Base-by-base conservation (phyloP, 768 basidiomycete genomes). In the Collybia sordida region DNA sequence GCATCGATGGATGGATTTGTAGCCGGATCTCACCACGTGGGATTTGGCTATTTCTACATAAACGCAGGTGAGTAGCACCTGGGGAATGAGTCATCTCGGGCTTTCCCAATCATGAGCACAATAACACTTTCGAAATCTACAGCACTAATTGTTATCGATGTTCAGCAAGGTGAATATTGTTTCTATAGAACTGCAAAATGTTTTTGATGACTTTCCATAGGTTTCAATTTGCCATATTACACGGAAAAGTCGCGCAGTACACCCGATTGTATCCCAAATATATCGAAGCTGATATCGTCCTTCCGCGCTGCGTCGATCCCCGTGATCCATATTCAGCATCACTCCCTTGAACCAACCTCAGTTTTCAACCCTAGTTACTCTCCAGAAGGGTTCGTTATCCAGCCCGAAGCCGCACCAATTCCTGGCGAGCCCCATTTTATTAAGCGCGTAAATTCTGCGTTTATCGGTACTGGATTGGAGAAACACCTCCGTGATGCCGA, bases 391-490 rank as follows among this genome's bases (percentile, higher is more conserved):
- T 54, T 52, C 36, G 45, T 35, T 11, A 46, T 54, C 21, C 27
- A 42, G 6, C 54, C 56, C 6, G 49, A 52, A 36, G 58, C 62
- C 6, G 47, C 45, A 6, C 54, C 54, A 5, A 22, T 53, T 34
- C 50, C 44, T 1, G 58, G 46, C 39, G 60, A 63, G 37, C 24
- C 51, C 23, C n/a, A 61, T 9, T 59, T 59, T 45, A 49, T 56
- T 24, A 64, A 64, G 48, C 47, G 52, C 38, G 62, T 60, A 37
- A 59, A 59, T 46, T 61, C 60, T 4, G 51, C 50, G 11, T 64
- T 64, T 54, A 62, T 64, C 28, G 62, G 62, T 19, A 64, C 60
- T n/a, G 54, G 52, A 1, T 52, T 64, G 7, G 60, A 64, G 39
- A 47, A 42, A 39, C 52, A 54, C 19, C 55, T 64, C 11, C 54